These are phyloP conservation scores for Marchantia polymorpha DNA, from an alignment of 225 moss, liverwort and hornwort genomes.

Conservation along the genomic window DNA sequence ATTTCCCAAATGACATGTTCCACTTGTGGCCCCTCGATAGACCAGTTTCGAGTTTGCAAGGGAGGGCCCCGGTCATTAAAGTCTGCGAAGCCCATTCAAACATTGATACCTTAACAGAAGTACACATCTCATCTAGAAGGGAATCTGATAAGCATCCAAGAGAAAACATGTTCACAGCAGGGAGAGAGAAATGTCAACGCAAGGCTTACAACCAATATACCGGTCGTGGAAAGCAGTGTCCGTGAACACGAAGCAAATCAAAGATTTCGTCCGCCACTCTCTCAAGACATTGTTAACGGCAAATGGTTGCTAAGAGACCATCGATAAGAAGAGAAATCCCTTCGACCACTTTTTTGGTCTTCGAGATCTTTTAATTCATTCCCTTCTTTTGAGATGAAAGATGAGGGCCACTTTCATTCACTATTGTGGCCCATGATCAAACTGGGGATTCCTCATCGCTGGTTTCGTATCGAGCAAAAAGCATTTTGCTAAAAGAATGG, in stretches of 20 bases:
- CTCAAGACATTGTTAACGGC: neutral
- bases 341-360: conserved; percentile 7
- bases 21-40: conserved; percentile 17
- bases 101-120: conserved; percentile 20
- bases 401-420: conserved; percentile 4
- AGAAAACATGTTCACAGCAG: neutral
- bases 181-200: neutral
- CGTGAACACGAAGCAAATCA: neutral
- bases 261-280: neutral
- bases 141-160: neutral
- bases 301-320: neutral
- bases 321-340: neutral
- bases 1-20: conserved; percentile 24
- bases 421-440: conserved; percentile 5
- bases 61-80: conserved; percentile 18
- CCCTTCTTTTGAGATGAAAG: neutral
- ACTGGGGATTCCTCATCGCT: conserved; percentile 5
- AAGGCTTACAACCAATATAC: neutral
- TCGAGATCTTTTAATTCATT: conserved; percentile 8
- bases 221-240: neutral
- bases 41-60: conserved; percentile 23
- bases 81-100: conserved; percentile 28
- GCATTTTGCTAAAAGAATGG: conserved; percentile 16
- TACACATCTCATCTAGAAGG: neutral
- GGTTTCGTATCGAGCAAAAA: conserved; percentile 10